phyloP scores from a whole-genome alignment of 2,329 filamentous ascomycete species.

The Sclerotinia nivalis region DNA sequence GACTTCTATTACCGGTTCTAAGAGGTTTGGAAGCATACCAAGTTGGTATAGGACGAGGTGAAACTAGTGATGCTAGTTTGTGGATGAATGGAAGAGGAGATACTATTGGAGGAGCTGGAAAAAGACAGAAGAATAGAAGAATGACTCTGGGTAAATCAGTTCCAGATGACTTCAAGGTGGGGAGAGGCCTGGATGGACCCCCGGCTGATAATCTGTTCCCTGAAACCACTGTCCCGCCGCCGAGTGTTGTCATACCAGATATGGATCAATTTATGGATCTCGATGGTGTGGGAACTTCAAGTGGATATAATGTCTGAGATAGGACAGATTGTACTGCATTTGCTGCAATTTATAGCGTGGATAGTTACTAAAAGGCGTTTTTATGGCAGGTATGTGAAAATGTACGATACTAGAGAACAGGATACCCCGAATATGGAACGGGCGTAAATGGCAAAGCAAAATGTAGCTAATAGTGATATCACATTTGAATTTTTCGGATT shows the following conservation, averaged over 20 bases:
- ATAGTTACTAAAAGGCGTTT: neutral
- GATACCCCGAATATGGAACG: constrained; percentile 14
- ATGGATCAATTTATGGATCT: constrained; percentile 30
- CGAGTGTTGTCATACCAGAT: constrained; percentile 18
- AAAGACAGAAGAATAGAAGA: constrained; percentile 39
- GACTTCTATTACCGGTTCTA: constrained; percentile 48
- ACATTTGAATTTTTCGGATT: neutral
- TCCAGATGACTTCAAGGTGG: constrained; percentile 40
- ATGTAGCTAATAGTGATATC: neutral
- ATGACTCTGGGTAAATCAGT: constrained; percentile 42
- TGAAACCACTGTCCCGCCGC: constrained; percentile 26
- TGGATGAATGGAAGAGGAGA: constrained; percentile 52
- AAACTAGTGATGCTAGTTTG: constrained; percentile 45
- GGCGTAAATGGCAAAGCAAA: constrained; percentile 7
- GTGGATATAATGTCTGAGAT: constrained; percentile 16
- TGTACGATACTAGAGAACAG: neutral
- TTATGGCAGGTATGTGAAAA: neutral
- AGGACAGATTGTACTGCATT: neutral
- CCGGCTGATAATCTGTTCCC: constrained; percentile 37
- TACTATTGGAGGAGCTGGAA: constrained; percentile 35
- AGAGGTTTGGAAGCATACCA: constrained; percentile 41
- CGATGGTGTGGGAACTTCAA: constrained; percentile 17
- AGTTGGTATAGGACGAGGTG: constrained; percentile 40
- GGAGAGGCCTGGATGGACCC: constrained; percentile 41
- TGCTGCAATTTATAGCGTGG: neutral